Evolutionary conservation across 352 stramenopile species (phyloP).

Genomic region (Globisporangium yorkense): DNA sequence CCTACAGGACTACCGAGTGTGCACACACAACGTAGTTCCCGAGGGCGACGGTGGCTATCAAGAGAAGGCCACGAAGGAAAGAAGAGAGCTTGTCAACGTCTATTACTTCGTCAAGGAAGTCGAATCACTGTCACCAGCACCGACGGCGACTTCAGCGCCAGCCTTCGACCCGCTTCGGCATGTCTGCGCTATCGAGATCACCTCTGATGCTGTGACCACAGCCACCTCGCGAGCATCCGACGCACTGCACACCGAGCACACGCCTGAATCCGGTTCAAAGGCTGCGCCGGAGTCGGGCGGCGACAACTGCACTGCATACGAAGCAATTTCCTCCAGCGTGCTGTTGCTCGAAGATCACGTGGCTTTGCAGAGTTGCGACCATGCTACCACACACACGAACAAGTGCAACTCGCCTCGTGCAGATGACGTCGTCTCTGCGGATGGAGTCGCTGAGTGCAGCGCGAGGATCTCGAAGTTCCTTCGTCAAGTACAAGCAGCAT

Average conservation of each 20-base stretch:
- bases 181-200: slow-evolving; percentile 28
- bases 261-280: background rate
- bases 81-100: slow-evolving; percentile 5
- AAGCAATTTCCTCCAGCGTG: slow-evolving; percentile 1
- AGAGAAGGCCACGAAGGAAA: slow-evolving; percentile 1
- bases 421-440: background rate
- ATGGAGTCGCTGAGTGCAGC: background rate
- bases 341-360: slow-evolving; percentile 7
- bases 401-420: background rate
- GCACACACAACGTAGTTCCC: slow-evolving; percentile 8
- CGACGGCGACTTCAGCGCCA: background rate
- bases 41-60: background rate
- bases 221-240: background rate
- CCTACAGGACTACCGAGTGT: slow-evolving; percentile 20
- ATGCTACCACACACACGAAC: background rate
- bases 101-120: slow-evolving; percentile 26
- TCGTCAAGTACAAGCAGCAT: background rate
- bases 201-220: slow-evolving; percentile 11
- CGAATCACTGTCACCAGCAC: background rate
- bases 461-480: background rate
- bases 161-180: slow-evolving; percentile 29
- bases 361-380: background rate
- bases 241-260: background rate
- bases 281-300: background rate
- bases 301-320: background rate